These are phyloP conservation scores for Mrakia frigida DNA, from an alignment of 768 basidiomycete species.

Conservation along the genomic window DNA sequence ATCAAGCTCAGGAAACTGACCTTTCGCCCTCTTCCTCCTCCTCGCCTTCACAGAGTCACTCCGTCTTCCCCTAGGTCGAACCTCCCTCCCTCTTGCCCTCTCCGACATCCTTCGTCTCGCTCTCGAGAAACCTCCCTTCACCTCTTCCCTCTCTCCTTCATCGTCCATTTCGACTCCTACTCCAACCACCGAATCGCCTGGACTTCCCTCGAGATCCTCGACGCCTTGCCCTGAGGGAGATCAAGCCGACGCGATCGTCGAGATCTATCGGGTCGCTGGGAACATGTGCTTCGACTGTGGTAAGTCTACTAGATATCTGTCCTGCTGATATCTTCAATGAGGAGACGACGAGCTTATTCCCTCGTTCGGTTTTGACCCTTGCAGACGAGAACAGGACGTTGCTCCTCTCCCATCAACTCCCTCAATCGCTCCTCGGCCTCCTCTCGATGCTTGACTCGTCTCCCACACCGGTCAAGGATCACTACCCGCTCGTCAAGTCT, in stretches of 20 bases:
- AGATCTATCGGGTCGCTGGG: constrained; percentile 26
- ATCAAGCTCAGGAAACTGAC: too few relatives aligned
- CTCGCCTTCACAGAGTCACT: constrained; percentile 11
- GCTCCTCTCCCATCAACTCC: constrained; percentile 17
- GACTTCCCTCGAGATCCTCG: background rate
- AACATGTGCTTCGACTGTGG: constrained; percentile 31
- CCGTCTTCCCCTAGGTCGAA: constrained; percentile 21
- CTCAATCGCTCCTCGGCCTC: constrained; percentile 15
- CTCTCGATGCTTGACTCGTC: constrained; percentile 1
- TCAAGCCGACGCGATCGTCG: constrained; percentile 15
- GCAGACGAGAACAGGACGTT: constrained; percentile 22
- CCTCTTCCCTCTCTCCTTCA: background rate
- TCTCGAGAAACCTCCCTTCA: constrained; percentile 9
- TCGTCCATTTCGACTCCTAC: background rate
- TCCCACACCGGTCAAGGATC: constrained; percentile 40
- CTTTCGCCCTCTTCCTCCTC: background rate
- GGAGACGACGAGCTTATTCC: background rate
- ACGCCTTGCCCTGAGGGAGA: constrained; percentile 3
- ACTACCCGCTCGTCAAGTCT: constrained; percentile 69
- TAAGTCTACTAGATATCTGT: constrained; percentile 3
- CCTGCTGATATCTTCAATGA: background rate
- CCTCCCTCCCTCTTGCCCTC: constrained; percentile 18
- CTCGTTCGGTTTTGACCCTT: background rate
- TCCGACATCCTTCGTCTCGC: constrained; percentile 25
- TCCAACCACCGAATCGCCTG: background rate